Conservation (phyloP, 2,329 filamentous ascomycete genomes). For the Diaporthe longicolla region DNA sequence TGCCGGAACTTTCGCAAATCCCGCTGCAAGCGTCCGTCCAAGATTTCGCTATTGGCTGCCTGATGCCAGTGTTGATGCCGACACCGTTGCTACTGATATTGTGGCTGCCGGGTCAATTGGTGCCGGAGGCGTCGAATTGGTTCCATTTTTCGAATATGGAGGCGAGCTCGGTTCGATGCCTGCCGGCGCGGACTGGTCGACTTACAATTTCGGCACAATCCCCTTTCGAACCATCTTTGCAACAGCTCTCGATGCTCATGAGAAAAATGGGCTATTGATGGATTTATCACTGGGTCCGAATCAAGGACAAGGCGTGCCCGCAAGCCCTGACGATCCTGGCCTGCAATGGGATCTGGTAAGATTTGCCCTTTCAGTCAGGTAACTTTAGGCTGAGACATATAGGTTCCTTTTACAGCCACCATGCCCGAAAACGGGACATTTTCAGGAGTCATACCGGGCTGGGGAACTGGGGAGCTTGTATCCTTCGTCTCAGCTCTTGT, state of each 20-base stretch:
- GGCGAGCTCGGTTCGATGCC: neutral
- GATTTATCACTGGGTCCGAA: constrained; percentile 3
- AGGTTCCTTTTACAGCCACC: neutral
- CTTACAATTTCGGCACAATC: constrained; percentile 1
- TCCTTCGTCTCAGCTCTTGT: constrained; percentile 1
- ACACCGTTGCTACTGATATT: neutral
- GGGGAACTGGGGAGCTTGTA: constrained; percentile 1
- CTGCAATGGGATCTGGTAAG: constrained; percentile 3
- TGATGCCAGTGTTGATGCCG: neutral
- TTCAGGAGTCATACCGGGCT: neutral
- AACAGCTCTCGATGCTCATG: neutral
- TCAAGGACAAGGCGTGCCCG: neutral
- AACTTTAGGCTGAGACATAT: neutral
- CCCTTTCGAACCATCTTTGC: constrained; percentile 8
- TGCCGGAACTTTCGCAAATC: neutral
- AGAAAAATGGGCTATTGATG: neutral
- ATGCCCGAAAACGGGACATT: neutral
- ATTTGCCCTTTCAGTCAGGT: neutral
- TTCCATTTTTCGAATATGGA: constrained; percentile 7
- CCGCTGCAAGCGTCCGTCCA: neutral
- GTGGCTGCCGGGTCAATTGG: neutral
- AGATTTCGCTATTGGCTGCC: constrained; percentile 7
- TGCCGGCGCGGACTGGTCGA: neutral
- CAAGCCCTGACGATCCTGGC: neutral
- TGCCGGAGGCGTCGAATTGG: neutral